Evolutionary conservation across 441 rosid genomes (phyloP).

Genomic region (Populus hybrid): DNA sequence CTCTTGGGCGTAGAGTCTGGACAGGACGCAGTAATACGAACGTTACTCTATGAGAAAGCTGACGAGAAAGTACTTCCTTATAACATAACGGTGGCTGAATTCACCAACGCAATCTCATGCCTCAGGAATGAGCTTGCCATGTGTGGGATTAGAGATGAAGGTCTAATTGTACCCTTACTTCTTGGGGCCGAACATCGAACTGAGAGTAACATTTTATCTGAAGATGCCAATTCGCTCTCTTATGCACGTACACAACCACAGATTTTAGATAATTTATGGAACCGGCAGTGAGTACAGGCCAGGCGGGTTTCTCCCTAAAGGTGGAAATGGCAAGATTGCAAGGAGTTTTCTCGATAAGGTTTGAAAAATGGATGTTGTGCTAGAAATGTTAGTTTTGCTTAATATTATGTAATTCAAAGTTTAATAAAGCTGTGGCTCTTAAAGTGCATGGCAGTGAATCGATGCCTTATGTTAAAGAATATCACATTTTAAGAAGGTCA

Average conservation of each 20-base stretch:
- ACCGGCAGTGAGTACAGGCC: slow-evolving; percentile 38
- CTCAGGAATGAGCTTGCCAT: slow-evolving; percentile 40
- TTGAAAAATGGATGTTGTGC: neutral
- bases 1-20: no score
- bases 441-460: no score
- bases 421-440: no score
- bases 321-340: slow-evolving; percentile 47
- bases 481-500: no score
- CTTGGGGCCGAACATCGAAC: slow-evolving; percentile 47
- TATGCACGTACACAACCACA: slow-evolving; percentile 41
- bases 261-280: slow-evolving; percentile 34
- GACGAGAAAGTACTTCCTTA: slow-evolving; percentile 46
- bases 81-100: slow-evolving; percentile 36
- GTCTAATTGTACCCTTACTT: slow-evolving; percentile 33
- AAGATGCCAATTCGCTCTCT: slow-evolving; percentile 32
- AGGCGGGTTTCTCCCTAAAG: slow-evolving; percentile 47
- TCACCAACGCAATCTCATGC: slow-evolving; percentile 34
- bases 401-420: slow-evolving; percentile 1
- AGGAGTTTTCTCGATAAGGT: neutral
- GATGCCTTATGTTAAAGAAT: no score
- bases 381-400: no score
- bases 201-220: slow-evolving; percentile 39
- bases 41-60: slow-evolving; percentile 42
- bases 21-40: slow-evolving; percentile 51
- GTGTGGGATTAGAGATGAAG: slow-evolving; percentile 57